A percentile compares a stretch with the other conserved stretches of the same genome.
phyloP scores from a whole-genome alignment of 2,329 filamentous ascomycete genomes.

The Aspergillus latus region DNA sequence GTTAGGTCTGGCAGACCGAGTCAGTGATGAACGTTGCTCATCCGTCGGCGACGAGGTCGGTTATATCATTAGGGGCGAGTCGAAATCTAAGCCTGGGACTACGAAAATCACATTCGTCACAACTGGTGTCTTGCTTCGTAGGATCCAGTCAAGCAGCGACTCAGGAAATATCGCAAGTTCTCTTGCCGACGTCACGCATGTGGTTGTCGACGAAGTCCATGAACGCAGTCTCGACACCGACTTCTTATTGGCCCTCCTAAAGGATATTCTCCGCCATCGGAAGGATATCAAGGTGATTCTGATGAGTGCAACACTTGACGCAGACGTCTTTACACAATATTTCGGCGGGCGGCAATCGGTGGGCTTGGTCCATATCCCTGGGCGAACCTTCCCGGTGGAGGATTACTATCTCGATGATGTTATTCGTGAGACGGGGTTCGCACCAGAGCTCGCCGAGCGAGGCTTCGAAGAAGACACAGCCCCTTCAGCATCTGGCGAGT shows the following conservation, averaged over 20 bases:
- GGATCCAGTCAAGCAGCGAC: constrained; percentile 86
- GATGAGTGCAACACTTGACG: constrained; percentile 96
- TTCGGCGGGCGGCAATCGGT: constrained; percentile 72
- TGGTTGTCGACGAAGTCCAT: constrained; percentile 96
- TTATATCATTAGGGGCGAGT: constrained; percentile 89
- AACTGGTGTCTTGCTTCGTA: constrained; percentile 84
- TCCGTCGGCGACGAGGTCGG: constrained; percentile 83
- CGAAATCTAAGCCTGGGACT: constrained; percentile 64
- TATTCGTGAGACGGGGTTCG: constrained; percentile 74
- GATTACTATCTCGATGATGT: constrained; percentile 91
- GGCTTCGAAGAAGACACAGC: constrained; percentile 36
- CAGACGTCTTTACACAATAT: constrained; percentile 78
- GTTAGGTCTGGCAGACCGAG: constrained; percentile 87
- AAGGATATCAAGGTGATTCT: constrained; percentile 84
- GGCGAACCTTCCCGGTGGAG: constrained; percentile 83
- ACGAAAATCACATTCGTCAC: constrained; percentile 96
- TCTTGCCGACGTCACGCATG: constrained; percentile 85
- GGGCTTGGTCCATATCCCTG: constrained; percentile 80
- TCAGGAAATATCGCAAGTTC: constrained; percentile 77
- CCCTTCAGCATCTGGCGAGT: constrained; percentile 45
- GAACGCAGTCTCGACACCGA: constrained; percentile 94
- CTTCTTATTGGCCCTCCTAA: constrained; percentile 82
- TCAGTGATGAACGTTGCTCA: constrained; percentile 85
- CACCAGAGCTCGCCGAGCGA: constrained; percentile 36
- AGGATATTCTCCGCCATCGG: constrained; percentile 72